Percentiles rank a stretch among this genome's conserved stretches.
These are phyloP conservation scores for Colletotrichum australisinense DNA, from an alignment of 2,329 filamentous ascomycete species.

Conservation along the genomic window DNA sequence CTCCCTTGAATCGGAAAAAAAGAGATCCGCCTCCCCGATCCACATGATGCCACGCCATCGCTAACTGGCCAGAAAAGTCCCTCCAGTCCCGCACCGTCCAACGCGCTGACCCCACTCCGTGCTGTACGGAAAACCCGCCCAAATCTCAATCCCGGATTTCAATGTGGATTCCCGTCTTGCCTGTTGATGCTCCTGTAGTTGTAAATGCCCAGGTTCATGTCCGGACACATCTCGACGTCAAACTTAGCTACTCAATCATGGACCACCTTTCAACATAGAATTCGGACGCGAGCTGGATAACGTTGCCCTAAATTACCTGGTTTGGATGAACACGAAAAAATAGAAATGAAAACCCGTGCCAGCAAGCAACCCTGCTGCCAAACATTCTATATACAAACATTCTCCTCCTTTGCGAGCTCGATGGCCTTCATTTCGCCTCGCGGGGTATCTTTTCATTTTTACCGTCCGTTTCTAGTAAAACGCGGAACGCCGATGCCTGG, in stretches of 20 bases:
- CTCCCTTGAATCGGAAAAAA: conserved; percentile 38
- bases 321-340: neutral
- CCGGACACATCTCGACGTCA: too few species aligned
- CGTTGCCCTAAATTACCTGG: neutral
- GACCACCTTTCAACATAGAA: neutral
- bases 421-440: neutral
- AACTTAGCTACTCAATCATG: too few species aligned
- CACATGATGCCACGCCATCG: neutral
- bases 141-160: neutral
- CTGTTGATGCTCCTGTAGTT: neutral
- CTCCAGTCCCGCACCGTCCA: neutral
- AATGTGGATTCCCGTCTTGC: neutral
- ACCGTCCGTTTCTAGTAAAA: conserved; percentile 38
- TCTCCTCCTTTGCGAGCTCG: neutral
- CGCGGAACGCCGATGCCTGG: neutral
- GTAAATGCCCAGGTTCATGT: neutral
- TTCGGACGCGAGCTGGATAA: neutral
- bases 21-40: conserved; percentile 18
- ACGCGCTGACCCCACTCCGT: neutral
- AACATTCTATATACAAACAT: neutral
- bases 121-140: neutral
- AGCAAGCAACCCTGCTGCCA: neutral
- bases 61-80: neutral
- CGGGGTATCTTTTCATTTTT: conserved; percentile 37
- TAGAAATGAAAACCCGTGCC: neutral